A percentile compares a stretch with the other conserved stretches of the same genome.
These are phyloP conservation scores for Boletus fagicola DNA, from an alignment of 768 basidiomycete species.

Conservation along the genomic window DNA sequence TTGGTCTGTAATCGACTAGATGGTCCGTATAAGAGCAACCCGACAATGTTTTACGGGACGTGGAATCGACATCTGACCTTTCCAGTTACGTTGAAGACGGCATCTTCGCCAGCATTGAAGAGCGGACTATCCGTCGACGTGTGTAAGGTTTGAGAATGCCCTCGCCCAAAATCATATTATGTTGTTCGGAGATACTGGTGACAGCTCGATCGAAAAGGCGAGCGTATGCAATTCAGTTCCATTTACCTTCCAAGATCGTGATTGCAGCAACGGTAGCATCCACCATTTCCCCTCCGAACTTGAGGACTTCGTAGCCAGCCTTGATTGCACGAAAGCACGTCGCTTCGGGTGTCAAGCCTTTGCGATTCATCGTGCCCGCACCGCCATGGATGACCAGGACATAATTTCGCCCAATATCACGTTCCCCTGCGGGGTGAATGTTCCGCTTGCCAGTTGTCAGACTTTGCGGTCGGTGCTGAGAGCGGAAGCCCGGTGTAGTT, in stretches of 20 bases:
- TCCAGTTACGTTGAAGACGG: too few relatives aligned
- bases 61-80: too few relatives aligned
- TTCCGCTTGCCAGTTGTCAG: neutral
- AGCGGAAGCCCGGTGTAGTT: neutral
- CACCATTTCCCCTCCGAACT: constrained; percentile 54
- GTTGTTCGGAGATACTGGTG: neutral
- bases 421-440: constrained; percentile 9
- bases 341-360: constrained; percentile 57
- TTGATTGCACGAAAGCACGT: constrained; percentile 50
- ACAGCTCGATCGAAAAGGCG: neutral
- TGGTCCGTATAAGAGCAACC: too few relatives aligned
- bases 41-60: too few relatives aligned
- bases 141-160: too few relatives aligned
- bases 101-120: too few relatives aligned
- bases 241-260: constrained; percentile 64
- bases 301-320: too few relatives aligned
- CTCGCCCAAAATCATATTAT: too few relatives aligned
- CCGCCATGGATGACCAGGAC: constrained; percentile 78
- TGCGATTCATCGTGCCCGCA: constrained; percentile 64
- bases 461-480: neutral
- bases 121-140: too few relatives aligned
- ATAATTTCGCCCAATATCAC: constrained; percentile 17
- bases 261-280: constrained; percentile 80
- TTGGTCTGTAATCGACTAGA: too few relatives aligned
- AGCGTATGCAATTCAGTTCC: neutral